Percentiles rank a stretch among this genome's conserved stretches.
These are phyloP conservation scores for Eugenia klotzschiana DNA, from an alignment of 441 rosid species.

Conservation along the genomic window DNA sequence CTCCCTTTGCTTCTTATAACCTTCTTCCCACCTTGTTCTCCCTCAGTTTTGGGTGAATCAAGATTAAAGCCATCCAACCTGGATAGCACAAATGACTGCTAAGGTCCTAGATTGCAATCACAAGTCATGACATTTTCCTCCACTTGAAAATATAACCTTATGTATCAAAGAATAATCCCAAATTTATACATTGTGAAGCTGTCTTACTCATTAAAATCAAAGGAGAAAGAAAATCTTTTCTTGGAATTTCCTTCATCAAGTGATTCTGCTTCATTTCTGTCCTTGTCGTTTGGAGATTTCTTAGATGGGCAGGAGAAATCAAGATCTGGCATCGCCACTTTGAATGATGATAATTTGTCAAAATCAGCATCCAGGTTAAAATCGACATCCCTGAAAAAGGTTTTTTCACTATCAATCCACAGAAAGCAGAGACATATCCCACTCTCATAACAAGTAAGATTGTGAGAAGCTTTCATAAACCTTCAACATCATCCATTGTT, in stretches of 20 bases:
- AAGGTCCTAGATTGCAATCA: neutral
- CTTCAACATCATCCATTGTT: neutral
- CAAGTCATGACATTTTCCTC: neutral
- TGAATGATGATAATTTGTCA: conserved; percentile 63
- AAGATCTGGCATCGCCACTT: conserved; percentile 70
- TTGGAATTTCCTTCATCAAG: conserved; percentile 21
- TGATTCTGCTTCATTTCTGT: conserved; percentile 33
- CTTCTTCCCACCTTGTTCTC: conserved; percentile 19
- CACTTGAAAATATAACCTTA: neutral
- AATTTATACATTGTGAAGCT: neutral
- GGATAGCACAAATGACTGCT: neutral
- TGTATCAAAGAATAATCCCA: neutral
- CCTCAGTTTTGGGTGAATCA: conserved; percentile 23
- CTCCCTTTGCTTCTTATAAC: conserved; percentile 12
- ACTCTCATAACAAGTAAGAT: neutral
- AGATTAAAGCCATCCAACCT: conserved; percentile 51
- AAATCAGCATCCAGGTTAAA: conserved; percentile 70
- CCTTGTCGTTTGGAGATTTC: conserved; percentile 31
- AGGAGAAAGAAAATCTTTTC: conserved; percentile 46
- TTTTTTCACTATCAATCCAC: neutral
- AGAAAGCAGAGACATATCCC: neutral
- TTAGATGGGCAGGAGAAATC: conserved; percentile 56
- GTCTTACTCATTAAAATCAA: conserved; percentile 64
- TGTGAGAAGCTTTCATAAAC: neutral
- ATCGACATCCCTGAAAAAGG: conserved; percentile 59